Base-by-base conservation (phyloP, 306 rosid genomes). In the Lablab purpureus region DNA sequence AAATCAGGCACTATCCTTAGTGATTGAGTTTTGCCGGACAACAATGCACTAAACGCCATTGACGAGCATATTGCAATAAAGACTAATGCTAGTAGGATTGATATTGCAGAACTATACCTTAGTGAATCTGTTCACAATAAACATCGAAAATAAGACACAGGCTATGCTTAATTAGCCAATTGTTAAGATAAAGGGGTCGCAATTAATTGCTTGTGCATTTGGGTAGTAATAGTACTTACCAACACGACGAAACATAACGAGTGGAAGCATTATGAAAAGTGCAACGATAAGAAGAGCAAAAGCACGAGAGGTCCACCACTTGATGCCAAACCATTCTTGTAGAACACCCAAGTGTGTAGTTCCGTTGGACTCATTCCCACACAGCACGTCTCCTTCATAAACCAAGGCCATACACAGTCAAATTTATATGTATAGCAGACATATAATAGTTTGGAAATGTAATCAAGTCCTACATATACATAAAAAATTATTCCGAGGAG, bases 221-320 rank as follows among this genome's bases (percentile, higher is more conserved):
- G 13, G 49, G 49, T 37, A 55, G 36, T 47, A 15, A 22, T 30
- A 19, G n/a, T 56, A 78, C 84, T 67, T 27, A 86, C 94, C 94
- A 73, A 90, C 85, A 75, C 88, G 83, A 5, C 86, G 75, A 6
- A 84, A 74, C 84, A 86, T 76, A 45, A 85, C 83, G 5, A 88
- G 43, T n/a, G 91, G 91, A 60, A 90, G 89, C 87, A 83, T 79
- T 9, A 86, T 47, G 71, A 86, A 69, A 27, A 86, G 32, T 0
- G 83, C 67, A 59, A 88, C 18, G 14, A 83, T 34, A 43, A 88
- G 91, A 64, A 86, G 89, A 32, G 80, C 87, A 59, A 69, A 86
- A 40, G 85, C 81, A 2, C 94, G 91, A 59, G 89, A 80, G 45
- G 86, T 88, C 92, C 92, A 90, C 94, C 90, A 88, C 11, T 83